Base-by-base conservation (phyloP, 2,329 filamentous ascomycete species). In the Dothideomycetes sp. region DNA sequence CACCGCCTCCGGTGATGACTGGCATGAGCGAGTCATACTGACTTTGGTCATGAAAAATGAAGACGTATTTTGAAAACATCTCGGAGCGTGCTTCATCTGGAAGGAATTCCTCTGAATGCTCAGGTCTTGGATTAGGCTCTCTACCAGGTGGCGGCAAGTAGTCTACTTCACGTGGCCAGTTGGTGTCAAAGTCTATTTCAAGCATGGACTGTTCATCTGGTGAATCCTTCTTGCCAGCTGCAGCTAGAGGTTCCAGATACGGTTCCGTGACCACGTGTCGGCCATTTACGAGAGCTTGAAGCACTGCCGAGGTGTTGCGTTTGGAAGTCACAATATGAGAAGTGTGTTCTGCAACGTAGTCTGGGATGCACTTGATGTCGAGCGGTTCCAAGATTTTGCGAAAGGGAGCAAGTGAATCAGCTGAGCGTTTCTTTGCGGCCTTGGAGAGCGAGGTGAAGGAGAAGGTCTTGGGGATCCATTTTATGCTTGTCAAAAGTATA, bases 241-340 rank as follows among this genome's bases (percentile, higher is more conserved):
- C 65, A 1, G 78, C 68, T 1, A 96, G 63, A 1, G 81, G 81
- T 46, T 87, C 77, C 11, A 94, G 67, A 49, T 83, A 96, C 0
- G 73, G 66, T 27, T 74, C 70, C 3, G 76, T 76, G 9, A 96
- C 86, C 31, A 96, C 79, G 49, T 79, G 76, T 58, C 74, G 81
- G 11, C 76, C 86, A 51, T 87, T 83, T 29, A 95, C 79, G 8
- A 98, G 68, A 2, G 85, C 89, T 54, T 93, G 86, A 2, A 98
- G 68, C 0, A 84, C 85, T 48, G 86, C 87, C 0, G 88, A 75
- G 0, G 86, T 89, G 57, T 96, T 98, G 35, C 91, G 75, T 61
- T 94, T 95, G 57, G 79, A 84, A 5, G 85, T 79, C 24, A 96
- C 78, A 9, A 94, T 82, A 59, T 96, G 88, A 0, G 89, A 94